Base-by-base conservation (phyloP, 352 stramenopile species). In the Globisporangium spiculum region DNA sequence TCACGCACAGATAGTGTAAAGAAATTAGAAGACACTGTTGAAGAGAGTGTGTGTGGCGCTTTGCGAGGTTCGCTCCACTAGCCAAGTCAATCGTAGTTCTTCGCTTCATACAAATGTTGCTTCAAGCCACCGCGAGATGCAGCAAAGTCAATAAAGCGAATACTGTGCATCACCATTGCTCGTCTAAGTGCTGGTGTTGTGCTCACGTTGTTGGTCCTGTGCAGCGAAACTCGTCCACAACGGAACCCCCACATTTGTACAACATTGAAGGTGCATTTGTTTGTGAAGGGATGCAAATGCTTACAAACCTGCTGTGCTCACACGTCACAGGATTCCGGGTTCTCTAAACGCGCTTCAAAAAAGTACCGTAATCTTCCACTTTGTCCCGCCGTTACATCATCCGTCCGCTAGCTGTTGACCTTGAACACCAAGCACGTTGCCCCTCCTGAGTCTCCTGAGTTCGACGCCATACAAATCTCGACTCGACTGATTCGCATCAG, bases 361-460 rank as follows among this genome's bases (percentile, higher is more conserved):
- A 44, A 46, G 12, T 59, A 4, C 54, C 55, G 10, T 60, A 60
- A 60, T 60, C 55, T 26, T 44, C n/a, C 26, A 46, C 16, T 34
- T 60, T 60, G 27, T 60, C 30, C 27, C 18, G 55, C 27, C 27
- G 55, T 27, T 60, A 34, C 55, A 44, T 60, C 55, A 60, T 26
- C 55, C 4, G 3, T 14, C 7, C 5, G 4, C 16, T 32, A 22
- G 18, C 5, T 27, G 3, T 44, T 44, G 36, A 55, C 7, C 10
- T 44, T 44, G 36, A 32, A 32, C 22, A 48, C 38, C 38, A 48
- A 20, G 14, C 14, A 20, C 12, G 14, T 20, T 48, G 38, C 14
- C 14, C 26, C 27, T 32, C 27, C 27, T 32, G 27, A 32, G 27
- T 32, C 9, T 16, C 14, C 38, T 48, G 38, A 48, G 38, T 26